Evolutionary conservation across 192 early-diverging fungal species (phyloP).

Genomic region (Coemansia reversa): DNA sequence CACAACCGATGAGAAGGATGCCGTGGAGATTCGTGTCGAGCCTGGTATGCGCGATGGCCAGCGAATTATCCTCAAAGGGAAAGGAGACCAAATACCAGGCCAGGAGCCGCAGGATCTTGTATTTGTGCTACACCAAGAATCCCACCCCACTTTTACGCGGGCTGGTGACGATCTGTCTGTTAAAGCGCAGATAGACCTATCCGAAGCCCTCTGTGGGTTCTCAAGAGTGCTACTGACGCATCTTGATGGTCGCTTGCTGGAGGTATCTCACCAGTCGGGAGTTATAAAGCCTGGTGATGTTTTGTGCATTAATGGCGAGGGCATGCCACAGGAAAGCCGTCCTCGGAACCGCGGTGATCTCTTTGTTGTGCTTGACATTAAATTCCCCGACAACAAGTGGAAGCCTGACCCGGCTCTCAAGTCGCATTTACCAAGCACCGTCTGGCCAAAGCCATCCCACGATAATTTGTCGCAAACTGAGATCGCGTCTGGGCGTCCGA

Average conservation of each 20-base stretch:
- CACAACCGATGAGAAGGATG: constrained; percentile 81
- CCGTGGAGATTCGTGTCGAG: constrained; percentile 88
- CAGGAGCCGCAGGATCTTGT: constrained; percentile 89
- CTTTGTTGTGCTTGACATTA: constrained; percentile 81
- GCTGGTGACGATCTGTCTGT: constrained; percentile 78
- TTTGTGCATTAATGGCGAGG: constrained; percentile 83
- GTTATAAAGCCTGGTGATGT: constrained; percentile 85
- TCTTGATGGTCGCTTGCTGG: constrained; percentile 82
- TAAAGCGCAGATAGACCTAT: constrained; percentile 78
- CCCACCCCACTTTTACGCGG: constrained; percentile 77
- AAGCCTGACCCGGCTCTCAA: constrained; percentile 25
- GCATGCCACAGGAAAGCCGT: constrained; percentile 84
- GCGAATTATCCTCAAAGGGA: constrained; percentile 85
- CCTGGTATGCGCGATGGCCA: constrained; percentile 92
- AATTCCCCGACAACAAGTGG: constrained; percentile 68
- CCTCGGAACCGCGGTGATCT: constrained; percentile 81
- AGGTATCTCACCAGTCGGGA: constrained; percentile 77
- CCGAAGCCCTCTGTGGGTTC: constrained; percentile 92
- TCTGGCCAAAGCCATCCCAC: constrained; percentile 5
- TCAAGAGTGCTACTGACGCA: constrained; percentile 74
- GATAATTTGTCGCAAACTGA: not conserved
- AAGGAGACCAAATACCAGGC: constrained; percentile 94
- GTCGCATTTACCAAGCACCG: constrained; percentile 16
- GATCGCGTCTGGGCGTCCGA: constrained; percentile 10
- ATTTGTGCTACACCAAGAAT: constrained; percentile 84